Evolutionary conservation across 495 filamentous ascomycete species (phyloP), one percentile per base, ranked within the genome.

Genomic region (Neurospora terricola): DNA sequence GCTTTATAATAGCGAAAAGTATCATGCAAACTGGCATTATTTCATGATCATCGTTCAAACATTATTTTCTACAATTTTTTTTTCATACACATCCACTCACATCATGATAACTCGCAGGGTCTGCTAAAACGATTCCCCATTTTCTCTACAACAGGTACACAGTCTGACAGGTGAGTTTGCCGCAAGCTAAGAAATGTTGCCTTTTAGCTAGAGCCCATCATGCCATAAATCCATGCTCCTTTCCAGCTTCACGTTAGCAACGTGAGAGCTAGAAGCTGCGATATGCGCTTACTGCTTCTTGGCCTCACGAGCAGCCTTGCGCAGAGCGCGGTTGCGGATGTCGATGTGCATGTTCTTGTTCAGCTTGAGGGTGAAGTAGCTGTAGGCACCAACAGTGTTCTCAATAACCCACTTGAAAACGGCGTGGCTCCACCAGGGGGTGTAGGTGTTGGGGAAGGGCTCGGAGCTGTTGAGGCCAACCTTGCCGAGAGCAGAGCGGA

Each of bases 381-480:
- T 90, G 80, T 89, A 90, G 39, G 88, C 82, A 5, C 93, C 94
- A 66, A 91, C 81, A 5, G 94, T 87, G 48, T 84, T 91, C 76
- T 90, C 89, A 71, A 98, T 76, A 45, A 86, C 89, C 91, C 92
- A 99, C 77, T 95, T 92, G 89, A 97, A 90, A 39, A 95, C 73
- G 9, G 90, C 92, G 83, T 99, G 96, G 73, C 87, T 91, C 94
- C 94, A 98, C 81, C 90, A 97, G 11, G 96, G 96, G 12, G 94
- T 97, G 72, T 92, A 93, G 59, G 92, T 96, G 81, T 91, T 91
- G 23, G 90, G 88, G 78, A 91, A 91, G 14, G 85, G 83, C 73
- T 93, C 91, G 45, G 92, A 93, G 72, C 93, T 90, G 76, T 87
- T 89, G 62, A 90, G 83, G 8, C 95, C 94, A 74, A 99, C 88